Base-by-base conservation (phyloP, 2,329 filamentous ascomycete species). In the Aspergillus brasiliensis region DNA sequence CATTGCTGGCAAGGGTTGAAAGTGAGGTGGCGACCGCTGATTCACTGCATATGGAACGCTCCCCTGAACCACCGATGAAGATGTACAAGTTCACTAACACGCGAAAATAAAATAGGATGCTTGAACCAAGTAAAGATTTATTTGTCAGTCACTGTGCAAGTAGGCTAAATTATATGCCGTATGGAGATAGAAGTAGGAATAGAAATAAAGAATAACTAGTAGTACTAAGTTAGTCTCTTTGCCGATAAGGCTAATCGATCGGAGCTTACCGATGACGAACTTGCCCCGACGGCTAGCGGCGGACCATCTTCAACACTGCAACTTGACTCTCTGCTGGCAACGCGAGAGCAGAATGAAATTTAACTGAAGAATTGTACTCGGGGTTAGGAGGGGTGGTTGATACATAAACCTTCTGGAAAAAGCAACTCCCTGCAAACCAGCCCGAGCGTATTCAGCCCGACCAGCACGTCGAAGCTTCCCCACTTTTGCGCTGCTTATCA, bases 261-360 rank as follows among this genome's bases (percentile, higher is more conserved):
- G 68, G 68, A 66, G 67, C 58, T 65, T 62, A 61, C 69, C 68
- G 67, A 69, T 40, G 54, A 15, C 23, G 52, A 54, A 19, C 38
- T 40, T n/a, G 21, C 38, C 10, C 51, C 52, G 19, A 55, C 52
- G 38, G 38, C 28, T 46, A 21, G 25, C 38, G 38, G 31, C 52
- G n/a, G 38, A 42, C 15, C 4, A 21, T 21, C 27, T 31, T 1
- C 52, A 23, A 46, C n/a, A 11, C 38, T 23, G 38, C 7, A 38
- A 19, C 17, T 11, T 23, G 8, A 11, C 5, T 21, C 25, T 28
- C 13, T 5, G 23, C 25, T 10, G 17, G 5, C 7, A 17, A 46
- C 31, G 2, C 11, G 31, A 34, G 31, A 34, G 31, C 10, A 34
- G 31, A 34, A 34, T 34, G 5, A 13, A 1, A 15, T 34, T 15